Evolutionary conservation across 179 eudicot species (phyloP), one percentile per base, ranked within the genome.

Genomic region (Nepenthes alata): DNA sequence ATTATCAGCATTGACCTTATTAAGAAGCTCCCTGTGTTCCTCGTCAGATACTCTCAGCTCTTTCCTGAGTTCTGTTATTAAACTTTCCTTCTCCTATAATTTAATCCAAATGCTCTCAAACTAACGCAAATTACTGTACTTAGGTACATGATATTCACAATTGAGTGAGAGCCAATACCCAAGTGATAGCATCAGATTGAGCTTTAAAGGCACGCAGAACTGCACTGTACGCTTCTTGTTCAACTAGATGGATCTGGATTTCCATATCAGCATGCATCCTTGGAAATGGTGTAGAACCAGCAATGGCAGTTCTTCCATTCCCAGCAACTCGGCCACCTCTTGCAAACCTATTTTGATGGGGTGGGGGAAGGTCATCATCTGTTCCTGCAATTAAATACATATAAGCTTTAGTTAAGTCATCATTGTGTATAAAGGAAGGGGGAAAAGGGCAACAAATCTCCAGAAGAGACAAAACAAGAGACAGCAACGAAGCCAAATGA

Each of bases 171-270:
- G 66, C 15, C 38, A 61, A 47, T 86, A 83, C 95, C 93, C 97
- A 84, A 64, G 87, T 72, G 76, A 91, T 82, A 68, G 96, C 90
- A 72, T 91, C 94, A 15, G 90, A 85, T 73, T 88, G 97, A 70
- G 97, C 97, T 83, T 88, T 85, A 62, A 91, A 91, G 57, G 97
- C 97, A 53, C 94, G 76, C 37, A 91, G 74, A 55, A 91, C 87
- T 55, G 95, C 81, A 75, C 77, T 72, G 71, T 91, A 91, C 6
- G 97, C 97, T 57, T 91, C 97, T 69, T 83, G 86, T 73, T 91
- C 97, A 69, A 84, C 76, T 36, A 70, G 72, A 77, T 88, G 97
- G 59, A 91, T 90, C 66, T 85, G 83, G 11, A 78, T 73, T 67
- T 85, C 90, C 94, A 90, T 90, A 57, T 88, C 97, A 68, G 51